Conservation (phyloP, 352 stramenopile genomes). For the Sclerospora graminicola region DNA sequence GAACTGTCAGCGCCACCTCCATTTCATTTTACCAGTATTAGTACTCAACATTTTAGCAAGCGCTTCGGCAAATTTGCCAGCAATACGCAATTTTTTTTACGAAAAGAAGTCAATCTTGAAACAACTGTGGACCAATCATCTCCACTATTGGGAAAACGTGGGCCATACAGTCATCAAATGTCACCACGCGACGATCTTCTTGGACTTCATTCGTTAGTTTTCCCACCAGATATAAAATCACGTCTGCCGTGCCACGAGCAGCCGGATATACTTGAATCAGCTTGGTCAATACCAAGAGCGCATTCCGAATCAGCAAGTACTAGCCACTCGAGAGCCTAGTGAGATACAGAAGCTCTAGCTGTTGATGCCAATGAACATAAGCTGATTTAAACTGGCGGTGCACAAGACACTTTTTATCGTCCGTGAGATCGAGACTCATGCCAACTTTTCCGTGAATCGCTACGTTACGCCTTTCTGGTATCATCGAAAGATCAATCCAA, state of each 20-base stretch:
- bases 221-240: slow-evolving; percentile 56
- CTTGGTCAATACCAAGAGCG: slow-evolving; percentile 82
- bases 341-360: slow-evolving; percentile 52
- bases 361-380: slow-evolving; percentile 68
- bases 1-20: slow-evolving; percentile 18
- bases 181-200: slow-evolving; percentile 46
- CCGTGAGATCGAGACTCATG: slow-evolving; percentile 60
- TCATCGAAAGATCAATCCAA: slow-evolving; percentile 59
- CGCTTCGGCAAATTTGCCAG: slow-evolving; percentile 40
- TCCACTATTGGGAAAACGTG: too few relatives aligned
- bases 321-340: slow-evolving; percentile 48
- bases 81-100: slow-evolving; percentile 59
- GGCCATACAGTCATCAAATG: slow-evolving; percentile 33
- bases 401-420: slow-evolving; percentile 42
- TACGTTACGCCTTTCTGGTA: slow-evolving; percentile 66
- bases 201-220: slow-evolving; percentile 66
- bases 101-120: slow-evolving; percentile 63
- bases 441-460: slow-evolving; percentile 56
- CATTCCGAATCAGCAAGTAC: slow-evolving; percentile 83
- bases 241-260: slow-evolving; percentile 41
- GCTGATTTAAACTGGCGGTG: slow-evolving; percentile 69
- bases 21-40: slow-evolving; percentile 6
- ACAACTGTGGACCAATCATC: too few relatives aligned
- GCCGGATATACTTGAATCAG: slow-evolving; percentile 79
- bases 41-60: slow-evolving; percentile 15